Conservation (phyloP, 176 grass and related monocot genomes). For the Tillandsia leiboldiana region DNA sequence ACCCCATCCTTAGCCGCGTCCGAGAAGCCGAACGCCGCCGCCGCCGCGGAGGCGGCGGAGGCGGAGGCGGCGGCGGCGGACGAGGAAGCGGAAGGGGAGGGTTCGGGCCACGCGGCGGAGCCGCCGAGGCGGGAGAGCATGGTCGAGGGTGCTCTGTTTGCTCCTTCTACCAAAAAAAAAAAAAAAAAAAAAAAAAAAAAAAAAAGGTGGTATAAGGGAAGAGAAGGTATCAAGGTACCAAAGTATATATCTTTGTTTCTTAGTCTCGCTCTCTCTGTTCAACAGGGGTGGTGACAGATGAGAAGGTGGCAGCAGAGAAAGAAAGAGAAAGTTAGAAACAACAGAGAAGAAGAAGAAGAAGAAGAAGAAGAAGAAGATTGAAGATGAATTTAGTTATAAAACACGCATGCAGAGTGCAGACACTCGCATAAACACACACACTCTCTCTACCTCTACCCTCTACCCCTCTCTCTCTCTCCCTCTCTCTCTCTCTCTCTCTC, state of each 20-base stretch:
- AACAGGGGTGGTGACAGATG: neutral
- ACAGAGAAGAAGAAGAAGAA: too few relatives aligned
- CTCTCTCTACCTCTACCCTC: too few relatives aligned
- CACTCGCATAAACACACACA: too few relatives aligned
- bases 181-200: neutral
- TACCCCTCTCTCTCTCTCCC: too few relatives aligned
- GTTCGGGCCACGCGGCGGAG: conserved; percentile 2
- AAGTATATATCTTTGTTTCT: neutral
- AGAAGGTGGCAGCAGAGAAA: neutral
- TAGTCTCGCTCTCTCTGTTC: neutral
- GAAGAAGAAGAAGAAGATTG: too few relatives aligned
- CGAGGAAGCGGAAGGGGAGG: neutral
- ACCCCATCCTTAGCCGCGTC: conserved; percentile 36
- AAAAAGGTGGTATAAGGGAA: neutral
- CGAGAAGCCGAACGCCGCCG: conserved; percentile 22
- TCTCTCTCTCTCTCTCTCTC: neutral
- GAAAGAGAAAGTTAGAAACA: neutral
- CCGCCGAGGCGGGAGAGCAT: conserved; percentile 17
- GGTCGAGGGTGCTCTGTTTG: neutral
- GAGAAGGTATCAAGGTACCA: neutral
- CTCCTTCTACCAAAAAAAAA: neutral
- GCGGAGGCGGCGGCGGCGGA: neutral
- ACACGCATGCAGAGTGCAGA: too few relatives aligned
- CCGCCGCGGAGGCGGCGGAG: conserved; percentile 14
- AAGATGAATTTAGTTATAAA: too few relatives aligned